These are phyloP conservation scores for Macrocybe gigantea DNA, from an alignment of 768 basidiomycete species.

Conservation along the genomic window DNA sequence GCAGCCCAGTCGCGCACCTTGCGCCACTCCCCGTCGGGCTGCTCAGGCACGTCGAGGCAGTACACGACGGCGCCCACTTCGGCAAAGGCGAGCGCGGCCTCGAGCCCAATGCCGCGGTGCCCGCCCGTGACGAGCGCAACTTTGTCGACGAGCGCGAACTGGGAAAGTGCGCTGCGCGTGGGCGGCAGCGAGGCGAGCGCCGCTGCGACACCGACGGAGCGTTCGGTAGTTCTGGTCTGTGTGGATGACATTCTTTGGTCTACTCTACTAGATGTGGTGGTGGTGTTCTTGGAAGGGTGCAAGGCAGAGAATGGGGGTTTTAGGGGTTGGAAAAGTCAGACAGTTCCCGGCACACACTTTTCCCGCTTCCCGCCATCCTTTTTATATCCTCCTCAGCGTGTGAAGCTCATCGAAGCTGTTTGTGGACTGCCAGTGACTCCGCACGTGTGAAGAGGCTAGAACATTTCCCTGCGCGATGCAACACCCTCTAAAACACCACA, in stretches of 20 bases:
- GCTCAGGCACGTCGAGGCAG: slow-evolving; percentile 52
- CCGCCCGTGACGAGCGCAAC: slow-evolving; percentile 50
- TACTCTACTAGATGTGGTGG: too few species aligned
- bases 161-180: slow-evolving; percentile 9
- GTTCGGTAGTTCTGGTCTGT: slow-evolving; percentile 1
- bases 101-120: slow-evolving; percentile 56
- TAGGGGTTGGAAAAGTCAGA: too few species aligned
- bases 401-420: too few species aligned
- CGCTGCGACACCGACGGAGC: slow-evolving; percentile 14
- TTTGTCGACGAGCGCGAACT: slow-evolving; percentile 38
- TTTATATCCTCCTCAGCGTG: too few species aligned
- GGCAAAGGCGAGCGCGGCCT: slow-evolving; percentile 18
- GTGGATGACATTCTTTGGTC: not conserved
- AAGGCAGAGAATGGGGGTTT: too few species aligned
- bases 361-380: too few species aligned
- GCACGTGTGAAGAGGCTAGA: too few species aligned
- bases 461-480: too few species aligned
- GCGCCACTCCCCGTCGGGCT: slow-evolving; percentile 44
- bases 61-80: slow-evolving; percentile 34
- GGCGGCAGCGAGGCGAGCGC: slow-evolving; percentile 13
- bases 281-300: too few species aligned
- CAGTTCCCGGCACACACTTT: too few species aligned
- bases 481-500: too few species aligned
- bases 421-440: too few species aligned
- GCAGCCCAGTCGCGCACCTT: slow-evolving; percentile 40